Percentiles rank a stretch among this genome's conserved stretches.
Conservation (phyloP, 2,329 filamentous ascomycete genomes). For the Clathrospora elynae region DNA sequence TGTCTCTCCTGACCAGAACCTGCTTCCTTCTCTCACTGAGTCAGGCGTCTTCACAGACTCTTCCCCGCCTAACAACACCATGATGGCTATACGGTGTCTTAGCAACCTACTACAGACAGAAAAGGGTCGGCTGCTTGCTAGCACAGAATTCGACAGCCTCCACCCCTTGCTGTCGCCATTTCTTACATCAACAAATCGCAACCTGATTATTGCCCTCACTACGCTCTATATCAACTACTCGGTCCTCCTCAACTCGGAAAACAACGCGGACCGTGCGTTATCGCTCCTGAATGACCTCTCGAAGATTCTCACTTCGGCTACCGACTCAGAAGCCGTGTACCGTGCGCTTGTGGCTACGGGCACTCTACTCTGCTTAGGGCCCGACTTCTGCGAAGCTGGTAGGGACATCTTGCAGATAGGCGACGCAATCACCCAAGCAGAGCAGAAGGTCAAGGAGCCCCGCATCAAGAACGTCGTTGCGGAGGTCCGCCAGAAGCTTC, state of each 20-base stretch:
- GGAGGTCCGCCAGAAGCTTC: constrained; percentile 62
- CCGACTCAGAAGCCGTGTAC: constrained; percentile 82
- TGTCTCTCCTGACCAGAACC: constrained; percentile 59
- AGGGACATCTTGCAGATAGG: constrained; percentile 62
- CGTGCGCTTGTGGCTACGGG: constrained; percentile 81
- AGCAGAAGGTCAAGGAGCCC: constrained; percentile 62
- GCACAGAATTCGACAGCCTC: constrained; percentile 63
- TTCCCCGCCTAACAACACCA: constrained; percentile 76
- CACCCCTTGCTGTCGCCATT: constrained; percentile 68
- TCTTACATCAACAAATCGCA: constrained; percentile 66
- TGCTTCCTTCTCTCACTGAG: constrained; percentile 65
- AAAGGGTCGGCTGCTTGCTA: constrained; percentile 66
- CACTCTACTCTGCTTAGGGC: constrained; percentile 70
- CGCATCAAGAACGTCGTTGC: constrained; percentile 63
- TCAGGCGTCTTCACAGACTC: constrained; percentile 63
- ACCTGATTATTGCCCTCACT: constrained; percentile 79
- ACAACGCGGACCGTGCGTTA: constrained; percentile 56
- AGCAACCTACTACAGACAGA: constrained; percentile 81
- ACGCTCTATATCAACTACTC: constrained; percentile 86
- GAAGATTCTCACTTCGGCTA: constrained; percentile 67
- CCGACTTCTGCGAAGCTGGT: constrained; percentile 62
- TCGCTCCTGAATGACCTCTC: constrained; percentile 66
- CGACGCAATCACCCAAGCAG: constrained; percentile 54
- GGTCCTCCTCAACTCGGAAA: constrained; percentile 66
- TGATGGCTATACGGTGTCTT: constrained; percentile 82